Conservation (phyloP, 768 basidiomycete genomes). For the Podaxis sp. region DNA sequence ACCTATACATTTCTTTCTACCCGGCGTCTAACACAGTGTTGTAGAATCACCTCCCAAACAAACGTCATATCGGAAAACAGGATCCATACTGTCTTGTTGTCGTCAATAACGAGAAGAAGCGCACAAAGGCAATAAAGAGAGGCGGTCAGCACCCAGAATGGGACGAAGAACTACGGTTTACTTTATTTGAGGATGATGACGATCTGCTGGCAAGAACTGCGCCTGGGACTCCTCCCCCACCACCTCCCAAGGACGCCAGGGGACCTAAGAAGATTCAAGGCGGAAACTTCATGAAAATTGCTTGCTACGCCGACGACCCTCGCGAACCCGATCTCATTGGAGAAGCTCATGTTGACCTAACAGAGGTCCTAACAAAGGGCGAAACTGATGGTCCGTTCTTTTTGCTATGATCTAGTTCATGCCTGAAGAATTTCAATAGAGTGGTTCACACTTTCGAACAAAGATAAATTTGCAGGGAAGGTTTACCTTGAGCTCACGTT, state of each 20-base stretch:
- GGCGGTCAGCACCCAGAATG: constrained; percentile 99
- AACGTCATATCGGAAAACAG: constrained; percentile 93
- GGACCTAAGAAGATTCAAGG: constrained; percentile 58
- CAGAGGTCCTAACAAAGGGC: constrained; percentile 88
- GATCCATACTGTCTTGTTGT: constrained; percentile 89
- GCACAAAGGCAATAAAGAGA: constrained; percentile 92
- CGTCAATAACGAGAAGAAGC: constrained; percentile 78
- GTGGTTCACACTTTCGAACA: constrained; percentile 89
- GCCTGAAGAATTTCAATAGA: constrained; percentile 45
- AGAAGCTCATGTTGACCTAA: constrained; percentile 83
- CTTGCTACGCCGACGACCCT: constrained; percentile 93
- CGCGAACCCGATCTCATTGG: constrained; percentile 96
- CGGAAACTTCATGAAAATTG: constrained; percentile 71
- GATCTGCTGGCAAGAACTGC: constrained; percentile 46
- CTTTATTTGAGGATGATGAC: constrained; percentile 73
- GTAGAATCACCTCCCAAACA: constrained; percentile 87
- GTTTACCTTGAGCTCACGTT: constrained; percentile 96
- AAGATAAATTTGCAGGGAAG: constrained; percentile 93
- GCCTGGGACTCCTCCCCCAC: constrained; percentile 55
- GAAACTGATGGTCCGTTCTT: constrained; percentile 86
- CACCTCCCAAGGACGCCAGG: constrained; percentile 62
- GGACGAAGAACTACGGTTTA: constrained; percentile 97
- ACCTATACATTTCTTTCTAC: constrained; percentile 20
- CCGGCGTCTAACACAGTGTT: constrained; percentile 15
- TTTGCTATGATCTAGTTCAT: neutral